A percentile compares a stretch with the other conserved stretches of the same genome.
phyloP scores from a whole-genome alignment of 495 filamentous ascomycete genomes.

The Oleoguttula mirabilis region DNA sequence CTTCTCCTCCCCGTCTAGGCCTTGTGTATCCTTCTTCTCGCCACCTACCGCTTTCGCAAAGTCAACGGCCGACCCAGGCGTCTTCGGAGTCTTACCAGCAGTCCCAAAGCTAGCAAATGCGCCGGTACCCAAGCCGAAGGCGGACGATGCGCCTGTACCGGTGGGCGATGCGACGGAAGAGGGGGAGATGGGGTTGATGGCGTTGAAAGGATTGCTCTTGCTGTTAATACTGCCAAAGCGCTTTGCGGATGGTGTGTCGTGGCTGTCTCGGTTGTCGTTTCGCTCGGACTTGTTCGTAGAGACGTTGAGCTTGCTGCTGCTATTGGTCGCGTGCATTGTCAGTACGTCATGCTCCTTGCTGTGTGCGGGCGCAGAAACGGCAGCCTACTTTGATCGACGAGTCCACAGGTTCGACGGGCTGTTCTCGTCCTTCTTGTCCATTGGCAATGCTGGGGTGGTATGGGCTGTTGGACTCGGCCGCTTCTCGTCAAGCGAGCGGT shows the following conservation, averaged over 20 bases:
- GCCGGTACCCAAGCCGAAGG: conserved; percentile 86
- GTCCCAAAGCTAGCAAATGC: conserved; percentile 95
- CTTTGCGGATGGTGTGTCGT: conserved; percentile 54
- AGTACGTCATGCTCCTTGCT: too few species aligned
- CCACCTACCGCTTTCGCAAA: conserved; percentile 36
- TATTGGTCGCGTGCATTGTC: conserved; percentile 26
- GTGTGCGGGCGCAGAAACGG: neutral
- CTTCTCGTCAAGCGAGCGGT: neutral
- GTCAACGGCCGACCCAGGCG: conserved; percentile 69
- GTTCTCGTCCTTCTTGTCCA: conserved; percentile 20
- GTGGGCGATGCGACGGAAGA: conserved; percentile 62
- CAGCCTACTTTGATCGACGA: conserved; percentile 79
- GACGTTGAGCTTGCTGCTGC: conserved; percentile 80
- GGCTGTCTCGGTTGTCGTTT: conserved; percentile 49
- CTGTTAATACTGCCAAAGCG: conserved; percentile 58
- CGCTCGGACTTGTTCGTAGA: conserved; percentile 53
- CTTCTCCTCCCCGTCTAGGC: conserved; percentile 16
- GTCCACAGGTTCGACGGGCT: conserved; percentile 53
- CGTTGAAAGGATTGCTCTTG: conserved; percentile 74
- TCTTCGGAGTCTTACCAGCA: conserved; percentile 72
- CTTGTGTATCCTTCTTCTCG: conserved; percentile 19
- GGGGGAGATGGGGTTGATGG: conserved; percentile 49
- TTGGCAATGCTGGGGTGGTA: conserved; percentile 1
- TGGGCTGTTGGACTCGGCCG: neutral
- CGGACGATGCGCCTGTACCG: conserved; percentile 63